These are phyloP conservation scores for Prunus dulcis DNA, from an alignment of 306 rosid species.

Conservation along the genomic window DNA sequence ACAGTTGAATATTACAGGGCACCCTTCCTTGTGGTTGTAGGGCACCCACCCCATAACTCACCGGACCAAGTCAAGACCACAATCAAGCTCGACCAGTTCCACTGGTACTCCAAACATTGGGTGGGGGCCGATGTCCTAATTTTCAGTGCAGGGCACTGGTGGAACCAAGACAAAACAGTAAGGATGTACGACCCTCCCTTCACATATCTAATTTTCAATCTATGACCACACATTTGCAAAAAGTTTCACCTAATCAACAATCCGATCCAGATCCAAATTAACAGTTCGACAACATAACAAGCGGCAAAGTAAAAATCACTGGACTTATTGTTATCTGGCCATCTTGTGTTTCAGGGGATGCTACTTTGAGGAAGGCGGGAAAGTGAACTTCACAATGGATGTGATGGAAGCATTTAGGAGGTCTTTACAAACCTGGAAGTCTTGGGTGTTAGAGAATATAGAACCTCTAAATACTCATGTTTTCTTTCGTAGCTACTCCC, in stretches of 20 bases:
- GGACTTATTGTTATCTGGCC: background rate
- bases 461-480: constrained; percentile 45
- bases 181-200: constrained; percentile 29
- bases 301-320: background rate
- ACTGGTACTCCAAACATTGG: constrained; percentile 66
- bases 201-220: background rate
- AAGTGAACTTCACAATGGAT: constrained; percentile 53
- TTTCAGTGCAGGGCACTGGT: constrained; percentile 87
- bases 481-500: constrained; percentile 80
- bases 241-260: background rate
- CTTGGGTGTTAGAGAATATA: constrained; percentile 54
- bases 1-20: constrained; percentile 79
- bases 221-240: background rate
- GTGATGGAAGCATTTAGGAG: constrained; percentile 66
- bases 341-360: constrained; percentile 49
- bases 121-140: constrained; percentile 57
- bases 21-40: constrained; percentile 59
- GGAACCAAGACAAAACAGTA: constrained; percentile 70
- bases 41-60: constrained; percentile 57
- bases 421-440: constrained; percentile 73
- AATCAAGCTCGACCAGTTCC: constrained; percentile 58
- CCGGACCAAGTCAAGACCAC: constrained; percentile 29
- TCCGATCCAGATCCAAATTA: too few species aligned
- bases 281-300: background rate
- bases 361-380: constrained; percentile 70